Evolutionary conservation across 257 asterid genomes (phyloP), one percentile per base, ranked within the genome.

Genomic region (Scutellaria barbata): DNA sequence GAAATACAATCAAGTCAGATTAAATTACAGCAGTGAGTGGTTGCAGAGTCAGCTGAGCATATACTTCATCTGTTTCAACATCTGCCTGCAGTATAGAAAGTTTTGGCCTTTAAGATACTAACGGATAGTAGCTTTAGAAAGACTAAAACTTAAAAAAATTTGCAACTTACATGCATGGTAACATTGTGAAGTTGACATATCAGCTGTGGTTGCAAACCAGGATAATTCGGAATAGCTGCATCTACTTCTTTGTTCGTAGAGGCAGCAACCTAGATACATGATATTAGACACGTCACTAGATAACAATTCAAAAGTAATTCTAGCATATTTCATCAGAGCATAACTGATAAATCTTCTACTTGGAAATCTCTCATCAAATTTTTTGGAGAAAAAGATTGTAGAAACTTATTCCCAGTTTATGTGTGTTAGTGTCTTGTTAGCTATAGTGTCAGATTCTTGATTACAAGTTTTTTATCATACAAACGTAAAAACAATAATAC

Each of bases 151-250:
- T 3, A 13, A 4, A 14, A 46, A 35, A 37, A 39, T 3, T 8
- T 33, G 64, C 50, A 55, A 63, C 93, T 52, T 87, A 93, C 98
- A 77, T 93, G 96, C 98, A 93, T 93, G 42, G 98, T 90, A 76
- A 90, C 86, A 81, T 90, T 92, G 84, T 92, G 96, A 86, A 92
- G 98, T 83, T 89, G 98, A 80, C 98, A 92, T 71, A 93, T 93
- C 48, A 93, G 88, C 40, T 93, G 98, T 0, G 98, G 88, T 7
- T 90, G 92, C 76, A 93, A 86, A 66, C 98, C 95, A 39, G 98
- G 96, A 84, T 93, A 90, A 76, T 76, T 93, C 25, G 97, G 97
- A 66, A 93, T 84, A 53, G 92, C 83, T 47, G 85, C 87, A 79
- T 93, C 89, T 9, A 84, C 88, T 83, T 87, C 98, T 90, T 86